Evolutionary conservation across 176 grass and related monocot species (phyloP), one percentile per base, ranked within the genome.

Genomic region (Juncus effusus): DNA sequence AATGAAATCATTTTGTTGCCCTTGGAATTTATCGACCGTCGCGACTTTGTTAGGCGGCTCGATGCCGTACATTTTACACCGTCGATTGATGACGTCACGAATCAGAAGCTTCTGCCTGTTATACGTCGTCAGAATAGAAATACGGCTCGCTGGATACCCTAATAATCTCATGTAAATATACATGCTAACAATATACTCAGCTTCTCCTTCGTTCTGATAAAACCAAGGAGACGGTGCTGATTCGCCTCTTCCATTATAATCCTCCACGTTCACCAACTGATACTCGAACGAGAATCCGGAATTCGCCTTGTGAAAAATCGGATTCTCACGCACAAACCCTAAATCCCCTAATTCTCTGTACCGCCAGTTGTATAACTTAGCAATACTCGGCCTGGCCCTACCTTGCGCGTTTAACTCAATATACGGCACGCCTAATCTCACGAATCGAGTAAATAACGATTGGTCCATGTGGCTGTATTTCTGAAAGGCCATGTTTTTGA

Each of bases 401-500:
- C 94, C 94, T 67, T 99, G 94, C 13, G 94, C 94, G 69, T 99
- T 99, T 64, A 99, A 85, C 65, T 99, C 88, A 45, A 99, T 99
- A 60, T 99, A 99, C 74, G 94, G 94, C 51, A 99, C 88, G 76
- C 94, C 85, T 53, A 99, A 85, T 67, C 94, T 83, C 75, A 99
- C 94, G 56, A 99, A 99, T 54, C 88, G 85, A 52, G 88, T 93
- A 67, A 99, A 99, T 16, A 99, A 78, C 77, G 73, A 82, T 80
- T 99, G 94, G 67, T 99, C 94, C 94, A 93, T 99, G 73, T 99
- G 94, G 65, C 94, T 99, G 70, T 99, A 99, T 68, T 99, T 99
- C 70, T 99, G 88, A 68, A 99, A 99, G 58, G 94, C 94, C 88
- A 99, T 99, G 52, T 99, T 93, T 80, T 99, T 99, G 38, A 99